Conservation (phyloP, 768 basidiomycete species). For the Phlebiopsis gigantea region DNA sequence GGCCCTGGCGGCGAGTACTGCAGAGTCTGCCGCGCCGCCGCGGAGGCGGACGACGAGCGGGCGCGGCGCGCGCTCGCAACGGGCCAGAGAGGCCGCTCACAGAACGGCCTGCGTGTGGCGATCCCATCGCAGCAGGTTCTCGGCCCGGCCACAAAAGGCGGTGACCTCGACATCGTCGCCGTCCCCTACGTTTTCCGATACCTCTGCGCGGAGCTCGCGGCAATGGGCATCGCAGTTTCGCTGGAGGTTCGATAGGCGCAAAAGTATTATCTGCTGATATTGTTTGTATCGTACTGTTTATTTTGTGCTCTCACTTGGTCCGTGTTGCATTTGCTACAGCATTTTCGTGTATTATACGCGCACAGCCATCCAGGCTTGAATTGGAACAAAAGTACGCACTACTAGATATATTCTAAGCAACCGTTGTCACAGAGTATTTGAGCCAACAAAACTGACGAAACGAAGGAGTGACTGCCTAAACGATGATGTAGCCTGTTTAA, state of each 20-base stretch:
- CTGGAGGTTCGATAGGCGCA: constrained; percentile 57
- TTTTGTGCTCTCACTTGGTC: neutral
- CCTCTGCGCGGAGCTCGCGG: constrained; percentile 93
- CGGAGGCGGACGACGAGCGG: constrained; percentile 57
- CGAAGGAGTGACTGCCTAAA: neutral
- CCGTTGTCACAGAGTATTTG: neutral
- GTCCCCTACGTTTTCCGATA: constrained; percentile 94
- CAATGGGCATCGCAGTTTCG: constrained; percentile 94
- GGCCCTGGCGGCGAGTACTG: constrained; percentile 92
- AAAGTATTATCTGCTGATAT: neutral
- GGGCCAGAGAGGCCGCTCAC: constrained; percentile 39
- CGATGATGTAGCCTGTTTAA: neutral
- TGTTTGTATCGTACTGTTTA: neutral
- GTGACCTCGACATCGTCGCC: constrained; percentile 91
- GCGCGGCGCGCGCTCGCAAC: constrained; percentile 57
- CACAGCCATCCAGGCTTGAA: constrained; percentile 4
- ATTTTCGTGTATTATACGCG: neutral
- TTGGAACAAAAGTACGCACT: constrained; percentile 4
- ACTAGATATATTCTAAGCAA: neutral
- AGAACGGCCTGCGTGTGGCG: constrained; percentile 46
- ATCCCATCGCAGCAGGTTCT: constrained; percentile 68
- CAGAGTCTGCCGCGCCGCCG: constrained; percentile 77
- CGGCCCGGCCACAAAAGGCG: constrained; percentile 53
- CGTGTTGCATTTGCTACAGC: neutral
- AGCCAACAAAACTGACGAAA: neutral